Base-by-base conservation (phyloP, 23 red algal species). In the Agarophyton chilense region DNA sequence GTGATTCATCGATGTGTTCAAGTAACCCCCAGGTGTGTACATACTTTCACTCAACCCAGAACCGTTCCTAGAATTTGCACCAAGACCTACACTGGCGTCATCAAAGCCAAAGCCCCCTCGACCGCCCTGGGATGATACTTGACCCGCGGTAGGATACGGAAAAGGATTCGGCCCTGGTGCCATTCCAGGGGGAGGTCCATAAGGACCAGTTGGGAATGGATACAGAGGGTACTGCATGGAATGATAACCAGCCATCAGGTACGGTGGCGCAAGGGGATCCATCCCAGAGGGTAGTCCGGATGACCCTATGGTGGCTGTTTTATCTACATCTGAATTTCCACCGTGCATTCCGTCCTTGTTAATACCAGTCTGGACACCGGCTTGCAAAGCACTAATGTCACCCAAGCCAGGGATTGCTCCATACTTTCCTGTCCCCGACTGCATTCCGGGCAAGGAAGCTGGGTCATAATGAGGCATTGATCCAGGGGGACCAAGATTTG, bases 31-130 rank as follows among this genome's bases (percentile, higher is more conserved):
- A 21, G 88, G 88, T 0, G 88, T 82, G 77, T 91, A 91, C 60
- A 91, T 82, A 76, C 88, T 91, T 75, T 91, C 88, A 45, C 88
- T 75, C 29, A 91, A 26, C 17, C 77, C 77, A 36, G 60, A 72
- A 26, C 88, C 65, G 35, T 67, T 81, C n/a, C 88, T 52, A 28
- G 62, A 47, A 29, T 74, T 71, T 2, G 44, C 76, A 14, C 86
- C 72, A 33, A 91, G 36, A 4, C 70, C 72, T 5, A 82, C 76
- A 49, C 47, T 73, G 12, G 53, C 75, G 14, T 91, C 88, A 0
- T 91, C 88, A 82, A 91, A 91, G 25, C 88, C 88, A 73, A 91
- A 91, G 21, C 76, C 88, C 17, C 88, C 88, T 50, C 88, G 85
- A 45, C 70, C 67, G 16, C 85, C 72, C 34, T 91, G 76, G 8